Conservation (phyloP, 2,329 filamentous ascomycete species). For the Microcera coccophila region DNA sequence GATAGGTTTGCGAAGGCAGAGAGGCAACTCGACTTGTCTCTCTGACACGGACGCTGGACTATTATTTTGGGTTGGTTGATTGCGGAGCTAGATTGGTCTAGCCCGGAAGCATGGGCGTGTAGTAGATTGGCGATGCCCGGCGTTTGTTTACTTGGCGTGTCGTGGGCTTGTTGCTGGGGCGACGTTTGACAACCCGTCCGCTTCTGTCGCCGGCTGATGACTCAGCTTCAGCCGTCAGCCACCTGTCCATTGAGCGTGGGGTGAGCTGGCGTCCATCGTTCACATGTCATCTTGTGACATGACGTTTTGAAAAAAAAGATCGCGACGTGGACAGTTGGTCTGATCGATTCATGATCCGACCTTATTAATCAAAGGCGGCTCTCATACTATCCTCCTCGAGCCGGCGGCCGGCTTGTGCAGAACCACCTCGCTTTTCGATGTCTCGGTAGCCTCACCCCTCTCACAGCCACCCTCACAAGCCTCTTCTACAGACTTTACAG, state of each 20-base stretch:
- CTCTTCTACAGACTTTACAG: too few relatives aligned
- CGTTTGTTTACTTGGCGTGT: slow-evolving; percentile 23
- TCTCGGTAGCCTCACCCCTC: slow-evolving; percentile 17
- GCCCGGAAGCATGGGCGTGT: slow-evolving; percentile 12
- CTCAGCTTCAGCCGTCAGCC: not conserved
- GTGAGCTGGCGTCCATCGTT: slow-evolving; percentile 11
- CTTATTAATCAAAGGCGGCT: too few relatives aligned
- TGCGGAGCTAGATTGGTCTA: slow-evolving; percentile 19
- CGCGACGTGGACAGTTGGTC: slow-evolving; percentile 12
- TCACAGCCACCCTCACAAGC: not conserved
- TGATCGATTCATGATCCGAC: too few relatives aligned
- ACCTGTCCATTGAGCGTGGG: slow-evolving; percentile 9
- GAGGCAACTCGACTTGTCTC: slow-evolving; percentile 7
- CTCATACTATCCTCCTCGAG: too few relatives aligned
- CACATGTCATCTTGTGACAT: slow-evolving; percentile 21
- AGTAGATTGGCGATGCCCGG: slow-evolving; percentile 22
- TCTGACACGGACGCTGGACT: slow-evolving; percentile 13
- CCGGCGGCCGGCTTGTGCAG: slow-evolving; percentile 4
- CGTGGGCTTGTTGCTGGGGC: slow-evolving; percentile 16
- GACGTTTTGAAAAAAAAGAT: slow-evolving; percentile 2
- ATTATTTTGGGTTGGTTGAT: slow-evolving; percentile 22
- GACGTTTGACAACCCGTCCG: slow-evolving; percentile 6
- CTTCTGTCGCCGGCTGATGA: slow-evolving; percentile 3
- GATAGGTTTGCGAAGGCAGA: slow-evolving; percentile 18
- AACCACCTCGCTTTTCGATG: slow-evolving; percentile 14